Evolutionary conservation across 148 eudicot species (phyloP).

Genomic region (Euryodendron excelsum): DNA sequence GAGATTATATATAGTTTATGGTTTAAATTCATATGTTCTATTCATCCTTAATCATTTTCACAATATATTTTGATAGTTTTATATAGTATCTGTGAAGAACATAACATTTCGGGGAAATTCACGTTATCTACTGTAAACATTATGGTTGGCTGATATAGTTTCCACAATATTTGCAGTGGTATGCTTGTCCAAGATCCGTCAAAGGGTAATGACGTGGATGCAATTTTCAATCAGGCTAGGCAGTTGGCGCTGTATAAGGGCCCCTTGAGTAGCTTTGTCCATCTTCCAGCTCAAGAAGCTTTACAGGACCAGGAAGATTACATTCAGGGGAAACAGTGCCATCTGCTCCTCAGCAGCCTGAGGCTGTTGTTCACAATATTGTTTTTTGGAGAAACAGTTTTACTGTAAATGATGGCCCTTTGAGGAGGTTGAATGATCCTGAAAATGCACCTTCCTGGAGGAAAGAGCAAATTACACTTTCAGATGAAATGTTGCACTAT

Average conservation of each 20-base stretch:
- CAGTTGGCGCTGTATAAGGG: constrained; percentile 66
- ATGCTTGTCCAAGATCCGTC: constrained; percentile 90
- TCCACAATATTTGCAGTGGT: constrained; percentile 52
- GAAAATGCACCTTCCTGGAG: constrained; percentile 79
- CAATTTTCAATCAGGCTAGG: constrained; percentile 78
- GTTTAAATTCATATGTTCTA: neutral
- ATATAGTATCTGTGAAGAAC: neutral
- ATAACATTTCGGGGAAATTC: neutral
- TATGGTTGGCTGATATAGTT: constrained; percentile 14
- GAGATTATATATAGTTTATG: neutral
- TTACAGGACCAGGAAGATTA: constrained; percentile 77
- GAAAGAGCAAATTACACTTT: constrained; percentile 34
- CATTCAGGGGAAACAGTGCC: constrained; percentile 67
- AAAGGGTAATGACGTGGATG: constrained; percentile 89
- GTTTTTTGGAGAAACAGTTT: constrained; percentile 93
- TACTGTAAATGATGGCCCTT: constrained; percentile 75
- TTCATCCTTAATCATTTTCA: neutral
- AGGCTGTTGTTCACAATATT: constrained; percentile 67
- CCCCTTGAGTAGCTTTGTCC: constrained; percentile 56
- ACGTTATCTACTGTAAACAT: neutral
- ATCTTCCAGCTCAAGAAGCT: constrained; percentile 78
- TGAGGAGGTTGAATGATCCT: constrained; percentile 90
- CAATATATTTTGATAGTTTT: neutral
- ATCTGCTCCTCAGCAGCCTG: constrained; percentile 70
- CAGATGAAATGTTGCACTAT: no score